Evolutionary conservation across 106 monocot genomes (phyloP).

Genomic region (Amphibolis antarctica): DNA sequence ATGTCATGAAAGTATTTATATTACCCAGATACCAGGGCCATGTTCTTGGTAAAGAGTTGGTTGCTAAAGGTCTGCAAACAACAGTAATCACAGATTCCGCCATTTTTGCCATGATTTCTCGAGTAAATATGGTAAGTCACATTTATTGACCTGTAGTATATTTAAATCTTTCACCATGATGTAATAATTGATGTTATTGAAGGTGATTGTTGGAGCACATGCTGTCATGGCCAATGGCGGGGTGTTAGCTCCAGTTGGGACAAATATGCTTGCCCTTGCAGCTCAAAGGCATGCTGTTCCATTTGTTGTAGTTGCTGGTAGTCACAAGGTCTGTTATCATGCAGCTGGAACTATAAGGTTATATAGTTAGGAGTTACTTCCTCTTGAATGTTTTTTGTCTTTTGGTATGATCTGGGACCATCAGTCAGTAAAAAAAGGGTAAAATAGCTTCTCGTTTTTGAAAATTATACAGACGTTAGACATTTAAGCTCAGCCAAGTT

Average conservation of each 20-base stretch:
- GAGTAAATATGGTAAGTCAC: constrained; percentile 83
- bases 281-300: constrained; percentile 99
- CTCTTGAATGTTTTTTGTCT: not conserved
- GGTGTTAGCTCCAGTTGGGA: constrained; percentile 83
- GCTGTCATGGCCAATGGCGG: constrained; percentile 99
- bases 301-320: constrained; percentile 97
- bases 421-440: too few relatives aligned
- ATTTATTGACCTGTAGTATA: not conserved
- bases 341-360: not conserved
- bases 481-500: too few relatives aligned
- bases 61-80: constrained; percentile 80
- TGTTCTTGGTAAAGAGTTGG: constrained; percentile 92
- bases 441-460: too few relatives aligned
- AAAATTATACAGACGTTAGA: too few relatives aligned
- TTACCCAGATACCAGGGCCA: constrained; percentile 81
- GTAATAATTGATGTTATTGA: not conserved
- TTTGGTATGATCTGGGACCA: too few relatives aligned
- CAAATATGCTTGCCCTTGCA: constrained; percentile 95
- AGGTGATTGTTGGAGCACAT: constrained; percentile 99
- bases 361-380: not conserved
- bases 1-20: not conserved
- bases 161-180: not conserved
- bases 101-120: constrained; percentile 98
- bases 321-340: constrained; percentile 61
- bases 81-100: constrained; percentile 96